Percentiles rank a stretch among this genome's conserved stretches.
Evolutionary conservation across 2,329 filamentous ascomycete genomes (phyloP).

Genomic region (Exutisphaerella laricina): DNA sequence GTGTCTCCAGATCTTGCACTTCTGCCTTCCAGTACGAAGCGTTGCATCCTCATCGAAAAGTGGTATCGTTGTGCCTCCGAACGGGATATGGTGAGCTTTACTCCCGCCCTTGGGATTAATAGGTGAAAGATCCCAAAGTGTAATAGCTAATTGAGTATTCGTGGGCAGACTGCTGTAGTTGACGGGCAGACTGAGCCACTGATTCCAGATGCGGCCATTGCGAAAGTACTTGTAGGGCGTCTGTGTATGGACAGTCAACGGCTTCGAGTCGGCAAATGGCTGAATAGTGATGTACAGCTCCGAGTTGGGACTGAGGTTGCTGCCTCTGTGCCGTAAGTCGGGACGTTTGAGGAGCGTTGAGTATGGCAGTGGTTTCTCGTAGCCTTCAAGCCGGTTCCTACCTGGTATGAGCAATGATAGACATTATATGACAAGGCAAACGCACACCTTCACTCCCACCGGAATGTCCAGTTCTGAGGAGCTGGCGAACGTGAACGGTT

Average conservation of each 20-base stretch:
- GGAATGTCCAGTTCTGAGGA: conserved; percentile 77
- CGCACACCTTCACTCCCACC: conserved; percentile 59
- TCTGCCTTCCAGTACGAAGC: conserved; percentile 83
- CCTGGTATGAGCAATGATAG: conserved; percentile 20
- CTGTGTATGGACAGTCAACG: conserved; percentile 83
- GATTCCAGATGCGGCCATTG: conserved; percentile 72
- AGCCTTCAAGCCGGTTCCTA: conserved; percentile 66
- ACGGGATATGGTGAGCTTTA: conserved; percentile 75
- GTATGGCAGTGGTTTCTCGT: conserved; percentile 66
- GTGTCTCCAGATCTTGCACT: conserved; percentile 78
- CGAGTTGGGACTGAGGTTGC: conserved; percentile 73
- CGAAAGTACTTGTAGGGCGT: conserved; percentile 92
- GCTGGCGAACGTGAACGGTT: conserved; percentile 91
- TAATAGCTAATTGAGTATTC: conserved; percentile 82
- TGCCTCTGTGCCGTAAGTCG: conserved; percentile 79
- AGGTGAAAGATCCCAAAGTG: conserved; percentile 89
- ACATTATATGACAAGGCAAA: conserved; percentile 19
- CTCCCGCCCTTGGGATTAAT: conserved; percentile 64
- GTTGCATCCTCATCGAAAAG: conserved; percentile 94
- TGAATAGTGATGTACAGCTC: conserved; percentile 92
- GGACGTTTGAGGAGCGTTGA: conserved; percentile 74
- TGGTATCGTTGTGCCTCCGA: conserved; percentile 85
- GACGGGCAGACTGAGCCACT: conserved; percentile 88
- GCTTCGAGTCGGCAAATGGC: conserved; percentile 93
- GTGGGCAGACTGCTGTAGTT: conserved; percentile 75